phyloP scores from a whole-genome alignment of 2,329 filamentous ascomycete species.

The Gaeumannomyces sp. region DNA sequence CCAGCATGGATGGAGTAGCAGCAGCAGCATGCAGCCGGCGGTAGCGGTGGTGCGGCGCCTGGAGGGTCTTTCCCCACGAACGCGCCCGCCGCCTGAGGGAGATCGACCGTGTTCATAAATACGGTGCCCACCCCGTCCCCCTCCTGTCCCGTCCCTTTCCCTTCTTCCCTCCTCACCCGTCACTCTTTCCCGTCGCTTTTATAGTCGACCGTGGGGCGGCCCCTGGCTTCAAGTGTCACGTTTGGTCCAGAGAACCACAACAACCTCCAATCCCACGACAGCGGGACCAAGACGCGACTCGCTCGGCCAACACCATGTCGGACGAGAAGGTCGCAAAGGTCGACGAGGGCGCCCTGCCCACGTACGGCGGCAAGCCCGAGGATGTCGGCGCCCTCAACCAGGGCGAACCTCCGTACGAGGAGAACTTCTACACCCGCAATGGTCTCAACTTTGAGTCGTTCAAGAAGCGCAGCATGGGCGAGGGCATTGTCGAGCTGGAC shows the following conservation, averaged over 20 bases:
- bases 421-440: conserved; percentile 30
- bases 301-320: conserved; percentile 3
- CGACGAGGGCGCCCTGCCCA: conserved; percentile 2
- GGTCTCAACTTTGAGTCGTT: conserved; percentile 33
- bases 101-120: conserved; percentile 6
- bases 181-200: background rate
- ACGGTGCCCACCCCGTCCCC: background rate
- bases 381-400: background rate
- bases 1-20: no score
- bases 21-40: background rate
- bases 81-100: background rate
- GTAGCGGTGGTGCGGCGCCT: background rate
- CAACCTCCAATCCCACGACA: background rate
- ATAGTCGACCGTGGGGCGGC: background rate
- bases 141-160: background rate
- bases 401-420: conserved; percentile 16
- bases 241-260: background rate
- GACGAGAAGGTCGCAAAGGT: conserved; percentile 7
- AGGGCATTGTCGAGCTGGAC: conserved; percentile 29
- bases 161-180: conserved; percentile 4
- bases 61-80: conserved; percentile 2
- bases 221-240: background rate
- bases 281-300: background rate
- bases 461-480: conserved; percentile 29
- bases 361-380: background rate